These are phyloP conservation scores for Sequoia sempervirens DNA, from an alignment of 75 land plant species.

Conservation along the genomic window DNA sequence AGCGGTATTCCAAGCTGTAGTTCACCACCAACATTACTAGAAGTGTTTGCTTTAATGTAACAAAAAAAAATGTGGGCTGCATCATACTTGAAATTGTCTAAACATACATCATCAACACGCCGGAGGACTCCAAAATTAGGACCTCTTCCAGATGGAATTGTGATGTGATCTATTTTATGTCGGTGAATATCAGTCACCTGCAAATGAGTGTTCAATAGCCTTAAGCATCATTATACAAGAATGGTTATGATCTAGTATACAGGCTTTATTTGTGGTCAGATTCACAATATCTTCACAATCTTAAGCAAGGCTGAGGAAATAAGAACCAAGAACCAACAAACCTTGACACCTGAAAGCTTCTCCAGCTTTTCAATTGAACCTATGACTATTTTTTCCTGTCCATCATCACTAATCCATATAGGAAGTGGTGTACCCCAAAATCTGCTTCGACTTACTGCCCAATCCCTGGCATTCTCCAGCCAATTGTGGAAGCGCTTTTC, in stretches of 20 bases:
- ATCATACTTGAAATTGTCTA: background rate
- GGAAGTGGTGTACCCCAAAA: constrained; percentile 99
- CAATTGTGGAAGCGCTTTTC: constrained; percentile 98
- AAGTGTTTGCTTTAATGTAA: background rate
- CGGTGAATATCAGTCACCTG: constrained; percentile 95
- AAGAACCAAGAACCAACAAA: constrained; percentile 14
- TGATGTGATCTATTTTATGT: constrained; percentile 88
- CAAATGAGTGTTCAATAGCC: too few species aligned
- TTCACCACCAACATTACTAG: background rate
- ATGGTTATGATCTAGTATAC: background rate
- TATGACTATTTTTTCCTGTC: constrained; percentile 70
- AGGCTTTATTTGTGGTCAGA: background rate
- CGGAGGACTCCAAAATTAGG: constrained; percentile 81
- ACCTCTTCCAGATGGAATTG: constrained; percentile 89
- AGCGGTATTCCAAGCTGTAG: background rate
- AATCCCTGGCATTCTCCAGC: constrained; percentile 99
- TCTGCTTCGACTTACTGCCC: constrained; percentile 94
- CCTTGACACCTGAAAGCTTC: constrained; percentile 87
- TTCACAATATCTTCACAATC: background rate
- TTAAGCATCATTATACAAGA: background rate
- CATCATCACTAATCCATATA: constrained; percentile 92
- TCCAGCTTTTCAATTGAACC: constrained; percentile 87
- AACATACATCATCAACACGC: constrained; percentile 92
- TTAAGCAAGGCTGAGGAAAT: background rate
- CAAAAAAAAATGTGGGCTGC: background rate